Evolutionary conservation across 805 yeast genomes (phyloP).

Genomic region (Osmozyma mogii): DNA sequence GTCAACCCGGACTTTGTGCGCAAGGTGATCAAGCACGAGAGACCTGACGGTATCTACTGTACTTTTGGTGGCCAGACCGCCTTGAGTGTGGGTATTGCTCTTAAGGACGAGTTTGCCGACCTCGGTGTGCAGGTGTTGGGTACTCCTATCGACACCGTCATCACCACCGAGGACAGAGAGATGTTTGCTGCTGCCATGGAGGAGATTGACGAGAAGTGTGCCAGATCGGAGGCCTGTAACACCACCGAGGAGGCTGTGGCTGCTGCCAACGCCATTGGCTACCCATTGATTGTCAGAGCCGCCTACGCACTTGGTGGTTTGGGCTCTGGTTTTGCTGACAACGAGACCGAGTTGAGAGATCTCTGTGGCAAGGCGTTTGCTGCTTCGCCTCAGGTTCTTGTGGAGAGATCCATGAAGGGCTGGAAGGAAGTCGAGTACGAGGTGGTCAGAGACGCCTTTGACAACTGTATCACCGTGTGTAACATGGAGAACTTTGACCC

Average conservation of each 20-base stretch:
- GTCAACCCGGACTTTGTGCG: constrained; percentile 95
- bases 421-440: constrained; percentile 99
- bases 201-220: constrained; percentile 92
- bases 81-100: constrained; percentile 85
- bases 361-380: constrained; percentile 91
- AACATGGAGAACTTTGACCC: constrained; percentile 99
- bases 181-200: constrained; percentile 91
- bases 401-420: constrained; percentile 96
- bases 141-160: constrained; percentile 91
- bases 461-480: constrained; percentile 97
- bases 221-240: constrained; percentile 81
- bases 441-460: constrained; percentile 95
- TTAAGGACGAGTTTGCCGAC: constrained; percentile 89
- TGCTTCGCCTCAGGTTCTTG: constrained; percentile 90
- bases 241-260: constrained; percentile 71
- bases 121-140: constrained; percentile 94
- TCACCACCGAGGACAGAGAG: constrained; percentile 98
- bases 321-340: constrained; percentile 95
- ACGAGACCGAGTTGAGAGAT: constrained; percentile 72
- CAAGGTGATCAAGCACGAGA: constrained; percentile 88
- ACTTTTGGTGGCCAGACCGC: constrained; percentile 99
- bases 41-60: constrained; percentile 94
- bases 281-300: constrained; percentile 94
- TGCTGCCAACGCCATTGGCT: constrained; percentile 83
- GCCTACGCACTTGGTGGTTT: constrained; percentile 97